A percentile compares a stretch with the other conserved stretches of the same genome.
Conservation (phyloP, 352 stramenopile genomes). For the Phytophthora colocasiae region DNA sequence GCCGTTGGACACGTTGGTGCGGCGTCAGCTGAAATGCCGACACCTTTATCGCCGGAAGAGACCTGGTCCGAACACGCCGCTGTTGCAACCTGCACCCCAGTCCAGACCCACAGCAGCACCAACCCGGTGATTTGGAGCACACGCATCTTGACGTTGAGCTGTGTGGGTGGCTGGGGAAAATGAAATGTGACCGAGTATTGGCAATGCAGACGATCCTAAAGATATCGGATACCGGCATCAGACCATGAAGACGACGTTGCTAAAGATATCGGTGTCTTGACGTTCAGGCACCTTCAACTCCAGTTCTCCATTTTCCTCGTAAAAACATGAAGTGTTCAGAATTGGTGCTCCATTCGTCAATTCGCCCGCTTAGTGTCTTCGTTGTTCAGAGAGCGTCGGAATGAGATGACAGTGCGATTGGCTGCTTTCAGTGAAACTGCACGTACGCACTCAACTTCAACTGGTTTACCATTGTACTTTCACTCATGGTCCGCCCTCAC, state of each 20-base stretch:
- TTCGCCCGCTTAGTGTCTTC: slow-evolving; percentile 4
- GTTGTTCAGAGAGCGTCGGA: slow-evolving; percentile 18
- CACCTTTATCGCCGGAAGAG: slow-evolving; percentile 37
- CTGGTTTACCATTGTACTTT: slow-evolving; percentile 7
- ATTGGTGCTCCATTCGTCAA: background rate
- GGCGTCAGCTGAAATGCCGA: slow-evolving; percentile 42
- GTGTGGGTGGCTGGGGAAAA: slow-evolving; percentile 11
- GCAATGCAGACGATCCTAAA: slow-evolving; percentile 23
- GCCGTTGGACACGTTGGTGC: slow-evolving; percentile 22
- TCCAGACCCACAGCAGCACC: slow-evolving; percentile 34
- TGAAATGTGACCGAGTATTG: slow-evolving; percentile 6
- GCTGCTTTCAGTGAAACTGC: slow-evolving; percentile 15
- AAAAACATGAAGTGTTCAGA: slow-evolving; percentile 3
- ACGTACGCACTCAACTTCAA: slow-evolving; percentile 12
- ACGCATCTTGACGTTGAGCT: slow-evolving; percentile 29
- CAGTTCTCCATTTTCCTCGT: slow-evolving; percentile 4
- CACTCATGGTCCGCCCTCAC: slow-evolving; percentile 14
- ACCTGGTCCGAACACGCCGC: slow-evolving; percentile 35
- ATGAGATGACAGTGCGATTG: background rate
- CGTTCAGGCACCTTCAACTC: background rate
- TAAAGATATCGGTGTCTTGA: slow-evolving; percentile 25
- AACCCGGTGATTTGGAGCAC: slow-evolving; percentile 29
- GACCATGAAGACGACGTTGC: slow-evolving; percentile 25
- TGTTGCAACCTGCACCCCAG: slow-evolving; percentile 19
- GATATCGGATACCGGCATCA: slow-evolving; percentile 34